Percentiles rank a stretch among this genome's conserved stretches.
These are phyloP conservation scores for Austroboletus niveus DNA, from an alignment of 1,284 basidiomycete genomes.

Conservation along the genomic window DNA sequence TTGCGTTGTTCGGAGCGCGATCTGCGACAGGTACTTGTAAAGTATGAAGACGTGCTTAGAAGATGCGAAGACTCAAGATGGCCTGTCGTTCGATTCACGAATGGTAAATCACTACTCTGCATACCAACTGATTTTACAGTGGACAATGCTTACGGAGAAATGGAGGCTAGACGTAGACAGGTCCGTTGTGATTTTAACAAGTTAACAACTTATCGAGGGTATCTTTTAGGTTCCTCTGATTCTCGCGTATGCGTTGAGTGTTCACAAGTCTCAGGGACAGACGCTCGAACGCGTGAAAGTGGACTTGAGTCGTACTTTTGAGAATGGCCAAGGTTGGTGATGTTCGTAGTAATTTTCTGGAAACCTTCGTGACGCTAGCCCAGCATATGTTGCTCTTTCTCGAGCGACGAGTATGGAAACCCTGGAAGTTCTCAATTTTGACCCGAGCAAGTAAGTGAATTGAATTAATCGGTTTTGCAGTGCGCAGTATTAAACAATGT, in stretches of 20 bases:
- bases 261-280: conserved; percentile 88
- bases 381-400: conserved; percentile 91
- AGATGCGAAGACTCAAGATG: conserved; percentile 38
- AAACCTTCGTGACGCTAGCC: conserved; percentile 19
- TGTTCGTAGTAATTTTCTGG: neutral
- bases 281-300: conserved; percentile 77
- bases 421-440: conserved; percentile 83
- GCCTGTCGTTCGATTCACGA: conserved; percentile 58
- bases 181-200: conserved; percentile 28
- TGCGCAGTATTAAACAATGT: neutral
- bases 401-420: conserved; percentile 84
- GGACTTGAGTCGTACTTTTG: conserved; percentile 66
- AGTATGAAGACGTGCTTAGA: conserved; percentile 25
- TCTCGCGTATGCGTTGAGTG: conserved; percentile 77
- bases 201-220: neutral
- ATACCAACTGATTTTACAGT: conserved; percentile 57
- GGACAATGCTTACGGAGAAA: conserved; percentile 48
- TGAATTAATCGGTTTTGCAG: neutral
- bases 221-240: conserved; percentile 68
- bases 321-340: conserved; percentile 70
- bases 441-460: conserved; percentile 59
- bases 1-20: conserved; percentile 32
- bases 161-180: conserved; percentile 55
- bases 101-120: conserved; percentile 43
- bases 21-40: conserved; percentile 8